These are phyloP conservation scores for Pyricularia sp. DNA, from an alignment of 2,329 filamentous ascomycete genomes.

Conservation along the genomic window DNA sequence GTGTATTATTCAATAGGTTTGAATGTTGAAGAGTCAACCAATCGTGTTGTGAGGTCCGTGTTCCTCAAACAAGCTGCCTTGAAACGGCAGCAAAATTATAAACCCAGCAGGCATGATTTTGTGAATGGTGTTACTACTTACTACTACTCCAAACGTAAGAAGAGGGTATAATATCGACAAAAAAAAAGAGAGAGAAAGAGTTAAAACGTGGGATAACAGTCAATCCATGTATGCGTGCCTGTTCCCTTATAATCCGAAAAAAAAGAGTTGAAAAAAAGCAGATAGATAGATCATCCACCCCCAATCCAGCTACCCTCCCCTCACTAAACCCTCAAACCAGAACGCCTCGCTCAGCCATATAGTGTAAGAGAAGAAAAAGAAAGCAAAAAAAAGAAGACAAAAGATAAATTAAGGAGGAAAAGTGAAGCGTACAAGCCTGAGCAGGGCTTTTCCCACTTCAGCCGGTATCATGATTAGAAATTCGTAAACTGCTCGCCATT, in stretches of 20 bases:
- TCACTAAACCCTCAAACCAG: not conserved
- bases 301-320: not conserved
- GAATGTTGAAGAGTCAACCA: not conserved
- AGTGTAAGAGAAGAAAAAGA: not conserved
- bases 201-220: not conserved
- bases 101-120: not conserved
- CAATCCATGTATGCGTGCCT: not conserved
- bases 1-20: not conserved
- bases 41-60: not conserved
- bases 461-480: not conserved
- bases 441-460: not conserved
- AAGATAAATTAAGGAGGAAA: not conserved
- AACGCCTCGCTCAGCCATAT: not conserved
- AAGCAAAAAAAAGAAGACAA: not conserved
- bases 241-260: not conserved
- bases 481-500: not conserved
- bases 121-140: not conserved
- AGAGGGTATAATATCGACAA: slow-evolving; percentile 2
- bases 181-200: not conserved
- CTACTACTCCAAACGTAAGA: not conserved
- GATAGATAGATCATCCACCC: not conserved
- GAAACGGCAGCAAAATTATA: not conserved
- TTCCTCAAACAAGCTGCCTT: not conserved
- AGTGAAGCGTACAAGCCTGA: not conserved
- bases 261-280: not conserved